These are phyloP conservation scores for Malus orientalis DNA, from an alignment of 306 rosid species.

Conservation along the genomic window DNA sequence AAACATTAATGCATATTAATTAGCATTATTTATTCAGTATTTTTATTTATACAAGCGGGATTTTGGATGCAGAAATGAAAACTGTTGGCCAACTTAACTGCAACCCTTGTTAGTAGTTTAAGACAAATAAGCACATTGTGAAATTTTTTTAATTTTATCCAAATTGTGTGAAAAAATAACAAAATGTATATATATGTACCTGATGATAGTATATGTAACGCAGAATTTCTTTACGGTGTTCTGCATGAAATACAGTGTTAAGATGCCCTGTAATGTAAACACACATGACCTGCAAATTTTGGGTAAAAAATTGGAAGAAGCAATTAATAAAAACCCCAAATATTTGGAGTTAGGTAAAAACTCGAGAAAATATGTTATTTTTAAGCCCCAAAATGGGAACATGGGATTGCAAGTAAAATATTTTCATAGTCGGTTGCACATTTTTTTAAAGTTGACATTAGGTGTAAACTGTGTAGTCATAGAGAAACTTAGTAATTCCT, in stretches of 20 bases:
- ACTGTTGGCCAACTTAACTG: not conserved
- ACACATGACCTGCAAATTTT: slow-evolving; percentile 44
- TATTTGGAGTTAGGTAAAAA: not conserved
- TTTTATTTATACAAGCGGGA: not conserved
- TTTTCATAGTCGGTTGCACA: too few relatives aligned
- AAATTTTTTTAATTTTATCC: not conserved
- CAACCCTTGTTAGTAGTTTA: not conserved
- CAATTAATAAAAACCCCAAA: not conserved
- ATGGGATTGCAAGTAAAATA: too few relatives aligned
- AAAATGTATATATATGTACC: slow-evolving; percentile 14
- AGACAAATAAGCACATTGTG: too few relatives aligned
- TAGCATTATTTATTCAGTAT: not conserved
- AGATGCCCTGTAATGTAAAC: slow-evolving; percentile 55
- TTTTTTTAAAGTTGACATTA: too few relatives aligned
- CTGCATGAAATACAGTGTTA: slow-evolving; percentile 31
- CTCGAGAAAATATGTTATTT: not conserved
- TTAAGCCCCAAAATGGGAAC: not conserved
- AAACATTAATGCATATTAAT: not conserved
- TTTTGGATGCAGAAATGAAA: too few relatives aligned
- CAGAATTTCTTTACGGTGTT: slow-evolving; percentile 52
- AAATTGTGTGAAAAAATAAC: not conserved
- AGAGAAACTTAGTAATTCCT: too few relatives aligned
- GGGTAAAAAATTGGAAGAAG: not conserved
- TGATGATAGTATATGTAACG: slow-evolving; percentile 66
- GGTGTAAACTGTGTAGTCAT: too few relatives aligned